Percentiles rank a stretch among this genome's conserved stretches.
Conservation (phyloP, 805 yeast genomes). For the Wickerhamomyces bisporus region DNA sequence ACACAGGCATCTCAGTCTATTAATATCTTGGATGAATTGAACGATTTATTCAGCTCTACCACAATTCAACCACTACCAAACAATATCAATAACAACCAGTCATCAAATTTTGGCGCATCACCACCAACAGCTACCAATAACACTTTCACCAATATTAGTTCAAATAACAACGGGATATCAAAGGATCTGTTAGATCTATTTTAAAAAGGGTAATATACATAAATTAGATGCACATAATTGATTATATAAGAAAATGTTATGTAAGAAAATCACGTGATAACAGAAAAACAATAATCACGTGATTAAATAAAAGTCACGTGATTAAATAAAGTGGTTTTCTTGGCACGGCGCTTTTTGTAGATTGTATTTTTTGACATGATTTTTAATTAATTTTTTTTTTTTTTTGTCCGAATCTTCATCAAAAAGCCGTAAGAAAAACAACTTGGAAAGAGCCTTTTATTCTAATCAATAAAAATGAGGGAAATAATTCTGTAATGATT, state of each 20-base stretch:
- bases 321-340: too few species aligned
- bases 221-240: not conserved
- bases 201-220: conserved; percentile 1
- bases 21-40: conserved; percentile 65
- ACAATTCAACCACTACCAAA: conserved; percentile 25
- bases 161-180: conserved; percentile 6
- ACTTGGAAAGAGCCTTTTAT: too few species aligned
- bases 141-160: conserved; percentile 1
- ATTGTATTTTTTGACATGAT: too few species aligned
- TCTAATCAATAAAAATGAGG: too few species aligned
- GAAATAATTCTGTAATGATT: too few species aligned
- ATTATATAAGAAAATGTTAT: too few species aligned
- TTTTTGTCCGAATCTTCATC: not conserved
- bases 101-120: not conserved
- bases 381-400: too few species aligned
- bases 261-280: too few species aligned
- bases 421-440: too few species aligned
- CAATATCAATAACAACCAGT: not conserved
- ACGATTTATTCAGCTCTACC: conserved; percentile 55
- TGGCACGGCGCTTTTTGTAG: not conserved
- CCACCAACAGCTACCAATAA: conserved; percentile 6
- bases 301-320: too few species aligned
- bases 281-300: too few species aligned
- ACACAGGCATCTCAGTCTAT: conserved; percentile 21
- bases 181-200: conserved; percentile 21